These are phyloP conservation scores for Pseudevernia furfuracea DNA, from an alignment of 495 filamentous ascomycete species.

Conservation along the genomic window DNA sequence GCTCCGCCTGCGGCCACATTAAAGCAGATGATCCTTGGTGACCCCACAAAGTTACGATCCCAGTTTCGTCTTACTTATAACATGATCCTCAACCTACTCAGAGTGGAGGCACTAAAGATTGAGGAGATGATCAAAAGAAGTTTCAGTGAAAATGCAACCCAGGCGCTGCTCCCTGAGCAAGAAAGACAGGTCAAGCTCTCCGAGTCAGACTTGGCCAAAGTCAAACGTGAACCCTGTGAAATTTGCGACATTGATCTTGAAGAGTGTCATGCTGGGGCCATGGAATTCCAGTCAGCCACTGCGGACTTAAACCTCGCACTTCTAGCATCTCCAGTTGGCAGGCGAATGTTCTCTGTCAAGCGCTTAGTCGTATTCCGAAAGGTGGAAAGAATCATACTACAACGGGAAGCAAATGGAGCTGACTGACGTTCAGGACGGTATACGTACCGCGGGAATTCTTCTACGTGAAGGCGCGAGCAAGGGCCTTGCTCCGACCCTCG, in stretches of 20 bases:
- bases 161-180: constrained; percentile 87
- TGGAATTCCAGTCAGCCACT: constrained; percentile 67
- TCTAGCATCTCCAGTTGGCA: constrained; percentile 66
- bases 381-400: constrained; percentile 31
- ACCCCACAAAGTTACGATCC: constrained; percentile 88
- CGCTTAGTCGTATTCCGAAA: constrained; percentile 67
- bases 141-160: constrained; percentile 98
- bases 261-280: constrained; percentile 67
- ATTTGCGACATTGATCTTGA: constrained; percentile 76
- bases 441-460: constrained; percentile 72
- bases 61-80: constrained; percentile 98
- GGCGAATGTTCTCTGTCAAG: constrained; percentile 64
- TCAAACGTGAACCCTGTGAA: constrained; percentile 76
- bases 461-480: constrained; percentile 62
- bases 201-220: constrained; percentile 79
- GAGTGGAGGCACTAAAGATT: constrained; percentile 95
- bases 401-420: constrained; percentile 1
- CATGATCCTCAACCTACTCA: constrained; percentile 94
- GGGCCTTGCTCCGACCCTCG: constrained; percentile 54
- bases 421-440: constrained; percentile 54
- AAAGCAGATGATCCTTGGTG: constrained; percentile 89
- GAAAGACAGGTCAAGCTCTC: constrained; percentile 91
- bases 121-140: constrained; percentile 99
- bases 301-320: constrained; percentile 64
- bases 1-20: constrained; percentile 76